Conservation (phyloP, 495 filamentous ascomycete genomes). For the Parathielavia appendiculata region DNA sequence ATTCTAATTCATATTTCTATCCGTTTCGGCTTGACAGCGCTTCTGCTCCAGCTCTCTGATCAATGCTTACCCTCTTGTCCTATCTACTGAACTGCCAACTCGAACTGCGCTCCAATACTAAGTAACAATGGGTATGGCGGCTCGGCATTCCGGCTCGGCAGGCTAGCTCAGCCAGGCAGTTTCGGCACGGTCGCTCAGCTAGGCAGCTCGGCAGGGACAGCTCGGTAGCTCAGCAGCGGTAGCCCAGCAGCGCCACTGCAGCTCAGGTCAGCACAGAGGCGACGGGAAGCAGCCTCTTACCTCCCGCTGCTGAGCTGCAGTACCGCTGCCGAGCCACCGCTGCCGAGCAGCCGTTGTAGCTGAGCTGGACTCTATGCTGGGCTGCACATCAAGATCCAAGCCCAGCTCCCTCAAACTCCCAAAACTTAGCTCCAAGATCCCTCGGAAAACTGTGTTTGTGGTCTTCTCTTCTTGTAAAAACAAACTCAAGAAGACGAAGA, state of each 20-base stretch:
- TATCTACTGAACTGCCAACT: neutral
- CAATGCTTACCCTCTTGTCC: neutral
- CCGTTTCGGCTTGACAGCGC: neutral
- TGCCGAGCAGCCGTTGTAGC: slow-evolving; percentile 1
- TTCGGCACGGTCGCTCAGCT: neutral
- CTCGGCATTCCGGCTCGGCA: neutral
- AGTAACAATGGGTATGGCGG: neutral
- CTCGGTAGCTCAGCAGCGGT: neutral
- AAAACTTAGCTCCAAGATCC: neutral
- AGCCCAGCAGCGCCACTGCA: neutral
- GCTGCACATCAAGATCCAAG: slow-evolving; percentile 1
- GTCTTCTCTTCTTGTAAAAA: slow-evolving; percentile 1
- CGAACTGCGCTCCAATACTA: neutral
- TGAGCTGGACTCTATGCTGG: neutral
- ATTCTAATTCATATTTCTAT: neutral
- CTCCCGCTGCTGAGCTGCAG: neutral
- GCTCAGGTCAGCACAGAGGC: neutral
- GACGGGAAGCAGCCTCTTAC: neutral
- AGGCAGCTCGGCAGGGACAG: neutral
- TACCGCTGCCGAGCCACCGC: neutral
- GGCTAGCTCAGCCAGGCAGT: neutral
- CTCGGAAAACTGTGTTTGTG: neutral
- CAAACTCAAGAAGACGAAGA: neutral
- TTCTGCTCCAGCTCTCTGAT: neutral
- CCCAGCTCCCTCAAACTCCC: slow-evolving; percentile 1